Conservation (phyloP, 305 asterid genomes). For the Solanum aculeatissimum region DNA sequence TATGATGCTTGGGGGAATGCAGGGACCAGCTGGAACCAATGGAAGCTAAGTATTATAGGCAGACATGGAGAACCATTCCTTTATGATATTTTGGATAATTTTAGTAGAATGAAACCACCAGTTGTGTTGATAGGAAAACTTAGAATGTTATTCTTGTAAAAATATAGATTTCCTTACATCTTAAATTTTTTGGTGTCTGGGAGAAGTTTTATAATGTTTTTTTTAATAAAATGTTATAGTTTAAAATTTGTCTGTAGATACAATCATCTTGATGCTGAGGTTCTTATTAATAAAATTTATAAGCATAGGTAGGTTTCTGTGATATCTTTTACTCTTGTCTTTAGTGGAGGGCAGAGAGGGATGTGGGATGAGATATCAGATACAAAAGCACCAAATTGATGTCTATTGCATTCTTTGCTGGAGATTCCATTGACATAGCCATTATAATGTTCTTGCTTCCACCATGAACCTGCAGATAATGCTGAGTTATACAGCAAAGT, state of each 20-base stretch:
- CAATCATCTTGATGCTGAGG: background rate
- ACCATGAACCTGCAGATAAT: slow-evolving; percentile 37
- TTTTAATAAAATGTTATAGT: background rate
- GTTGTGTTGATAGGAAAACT: background rate
- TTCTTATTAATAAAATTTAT: background rate
- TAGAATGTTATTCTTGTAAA: background rate
- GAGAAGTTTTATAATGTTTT: background rate
- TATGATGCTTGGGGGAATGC: background rate
- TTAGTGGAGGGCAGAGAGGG: background rate
- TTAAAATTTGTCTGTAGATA: background rate
- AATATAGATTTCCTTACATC: background rate
- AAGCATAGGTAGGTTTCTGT: background rate
- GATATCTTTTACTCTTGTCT: background rate
- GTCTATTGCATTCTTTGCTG: background rate
- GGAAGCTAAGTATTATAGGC: background rate
- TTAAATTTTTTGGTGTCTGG: background rate
- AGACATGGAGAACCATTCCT: background rate
- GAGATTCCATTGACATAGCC: background rate
- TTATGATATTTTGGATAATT: background rate
- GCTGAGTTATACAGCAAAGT: slow-evolving; percentile 78
- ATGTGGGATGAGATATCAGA: background rate
- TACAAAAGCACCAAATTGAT: background rate
- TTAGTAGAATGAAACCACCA: background rate
- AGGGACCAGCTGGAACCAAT: background rate
- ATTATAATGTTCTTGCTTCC: background rate